phyloP scores from a whole-genome alignment of 257 asterid genomes.

The Parsonsia alboflavescens region DNA sequence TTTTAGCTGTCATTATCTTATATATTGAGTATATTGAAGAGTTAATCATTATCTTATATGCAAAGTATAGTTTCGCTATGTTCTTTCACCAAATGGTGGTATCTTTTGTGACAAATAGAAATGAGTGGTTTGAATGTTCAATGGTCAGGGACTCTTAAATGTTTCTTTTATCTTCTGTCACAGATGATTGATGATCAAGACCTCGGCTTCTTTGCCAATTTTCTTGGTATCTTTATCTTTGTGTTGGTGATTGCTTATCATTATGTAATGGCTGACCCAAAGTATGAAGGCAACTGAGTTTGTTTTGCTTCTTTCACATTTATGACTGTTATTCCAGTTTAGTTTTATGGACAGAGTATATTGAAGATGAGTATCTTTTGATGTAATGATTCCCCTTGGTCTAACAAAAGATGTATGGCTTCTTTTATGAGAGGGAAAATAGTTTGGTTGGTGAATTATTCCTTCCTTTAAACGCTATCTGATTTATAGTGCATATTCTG shows the following conservation, averaged over 20 bases:
- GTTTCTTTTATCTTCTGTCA: constrained; percentile 16
- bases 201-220: constrained; percentile 94
- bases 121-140: neutral
- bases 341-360: constrained; percentile 21
- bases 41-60: neutral
- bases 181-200: constrained; percentile 98
- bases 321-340: constrained; percentile 22
- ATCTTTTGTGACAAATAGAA: neutral
- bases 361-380: constrained; percentile 22
- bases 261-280: constrained; percentile 87
- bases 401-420: constrained; percentile 22
- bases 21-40: too few relatives aligned
- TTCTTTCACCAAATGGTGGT: neutral
- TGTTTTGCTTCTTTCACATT: constrained; percentile 11
- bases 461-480: constrained; percentile 5
- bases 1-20: neutral
- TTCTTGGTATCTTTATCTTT: constrained; percentile 84
- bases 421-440: constrained; percentile 9
- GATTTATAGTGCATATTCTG: neutral
- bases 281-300: constrained; percentile 74
- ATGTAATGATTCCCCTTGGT: constrained; percentile 20
- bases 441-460: constrained; percentile 8
- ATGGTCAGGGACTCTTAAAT: neutral
- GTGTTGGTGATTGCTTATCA: constrained; percentile 85
- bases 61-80: neutral